phyloP scores from a whole-genome alignment of 768 basidiomycete species.

The Lactifluus rugatus region DNA sequence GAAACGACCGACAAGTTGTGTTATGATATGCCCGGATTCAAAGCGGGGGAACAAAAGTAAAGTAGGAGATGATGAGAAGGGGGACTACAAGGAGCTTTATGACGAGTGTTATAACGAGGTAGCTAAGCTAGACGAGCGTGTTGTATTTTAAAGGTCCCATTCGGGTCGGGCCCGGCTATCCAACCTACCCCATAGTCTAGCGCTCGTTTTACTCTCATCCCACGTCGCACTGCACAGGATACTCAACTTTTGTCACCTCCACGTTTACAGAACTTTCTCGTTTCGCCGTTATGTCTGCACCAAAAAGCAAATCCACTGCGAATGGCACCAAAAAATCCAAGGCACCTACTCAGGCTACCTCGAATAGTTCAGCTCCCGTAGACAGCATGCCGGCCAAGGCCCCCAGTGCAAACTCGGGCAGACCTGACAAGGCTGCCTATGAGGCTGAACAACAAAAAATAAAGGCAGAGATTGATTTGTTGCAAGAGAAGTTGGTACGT shows the following conservation, averaged over 20 bases:
- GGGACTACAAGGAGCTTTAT: conserved; percentile 81
- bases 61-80: conserved; percentile 51
- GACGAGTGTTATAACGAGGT: conserved; percentile 83
- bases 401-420: conserved; percentile 35
- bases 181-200: not conserved
- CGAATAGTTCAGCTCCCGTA: conserved; percentile 34
- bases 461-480: conserved; percentile 72
- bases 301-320: conserved; percentile 46
- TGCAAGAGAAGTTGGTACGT: conserved; percentile 76
- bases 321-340: conserved; percentile 28
- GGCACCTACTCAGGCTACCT: conserved; percentile 27
- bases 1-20: conserved; percentile 96
- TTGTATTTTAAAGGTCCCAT: conserved; percentile 31
- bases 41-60: conserved; percentile 63
- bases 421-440: conserved; percentile 78
- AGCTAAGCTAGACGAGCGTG: conserved; percentile 60
- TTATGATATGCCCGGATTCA: conserved; percentile 82
- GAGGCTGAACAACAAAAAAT: conserved; percentile 79
- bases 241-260: conserved; percentile 18
- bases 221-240: not conserved
- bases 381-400: conserved; percentile 18
- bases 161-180: not conserved
- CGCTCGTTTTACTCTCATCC: no score
- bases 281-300: conserved; percentile 26
- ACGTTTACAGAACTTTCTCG: conserved; percentile 1